phyloP scores from a whole-genome alignment of 257 asterid species.

The Rhazya stricta region DNA sequence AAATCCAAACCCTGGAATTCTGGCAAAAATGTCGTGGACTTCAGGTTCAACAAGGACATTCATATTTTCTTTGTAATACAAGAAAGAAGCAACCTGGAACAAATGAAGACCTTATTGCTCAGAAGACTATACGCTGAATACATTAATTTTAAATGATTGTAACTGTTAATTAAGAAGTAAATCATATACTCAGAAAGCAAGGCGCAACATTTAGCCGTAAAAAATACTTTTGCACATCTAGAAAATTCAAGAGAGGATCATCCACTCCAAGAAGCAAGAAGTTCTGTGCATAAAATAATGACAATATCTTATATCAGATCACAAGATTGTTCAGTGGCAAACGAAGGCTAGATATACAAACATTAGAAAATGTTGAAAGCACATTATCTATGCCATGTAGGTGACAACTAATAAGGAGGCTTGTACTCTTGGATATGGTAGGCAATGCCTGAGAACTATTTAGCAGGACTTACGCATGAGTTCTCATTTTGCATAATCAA shows the following conservation, averaged over 20 bases:
- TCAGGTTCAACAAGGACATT: conserved; percentile 96
- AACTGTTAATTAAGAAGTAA: neutral
- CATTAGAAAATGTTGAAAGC: neutral
- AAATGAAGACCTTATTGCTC: conserved; percentile 24
- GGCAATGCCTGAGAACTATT: neutral
- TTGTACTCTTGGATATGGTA: neutral
- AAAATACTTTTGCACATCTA: neutral
- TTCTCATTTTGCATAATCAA: neutral
- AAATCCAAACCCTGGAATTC: conserved; percentile 96
- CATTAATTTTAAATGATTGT: neutral
- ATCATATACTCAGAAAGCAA: neutral
- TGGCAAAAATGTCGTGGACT: conserved; percentile 87
- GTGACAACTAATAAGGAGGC: neutral
- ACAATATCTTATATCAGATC: neutral
- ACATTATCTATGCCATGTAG: neutral
- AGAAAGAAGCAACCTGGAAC: conserved; percentile 83
- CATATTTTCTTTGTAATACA: conserved; percentile 87
- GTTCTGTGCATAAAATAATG: neutral
- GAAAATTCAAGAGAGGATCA: neutral
- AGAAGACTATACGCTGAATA: neutral
- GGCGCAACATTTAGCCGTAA: neutral
- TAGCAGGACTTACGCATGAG: neutral
- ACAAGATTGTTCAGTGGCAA: neutral
- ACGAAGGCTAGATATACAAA: neutral
- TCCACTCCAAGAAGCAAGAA: neutral